Evolutionary conservation across 768 basidiomycete genomes (phyloP), one percentile per base, ranked within the genome.

Genomic region (Cubamyces lactineus): DNA sequence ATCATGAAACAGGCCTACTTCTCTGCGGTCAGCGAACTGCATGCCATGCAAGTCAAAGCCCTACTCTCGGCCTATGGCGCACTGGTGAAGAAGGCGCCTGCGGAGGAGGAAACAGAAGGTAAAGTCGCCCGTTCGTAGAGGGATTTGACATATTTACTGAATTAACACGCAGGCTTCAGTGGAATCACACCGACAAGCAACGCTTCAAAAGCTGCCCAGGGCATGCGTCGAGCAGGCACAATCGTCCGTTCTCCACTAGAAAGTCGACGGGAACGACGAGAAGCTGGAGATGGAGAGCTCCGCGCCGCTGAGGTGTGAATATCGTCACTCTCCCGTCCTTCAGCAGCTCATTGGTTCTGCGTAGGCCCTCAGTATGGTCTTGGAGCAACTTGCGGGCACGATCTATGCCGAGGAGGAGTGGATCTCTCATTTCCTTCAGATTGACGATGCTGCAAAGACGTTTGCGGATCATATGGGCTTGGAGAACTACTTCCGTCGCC

Each of bases 401-500:
- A 82, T 97, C n/a, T 86, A 89, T 62, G 83, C 82, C 12, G 96
- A 98, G 76, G 87, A 90, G 68, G 87, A 88, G 34, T 98, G 97
- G 75, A 86, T 97, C 63, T 84, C 88, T 9, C 91, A 95, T 68
- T 98, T 98, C 75, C 78, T 98, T 50, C 94, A 95, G 71, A 90
- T 97, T 71, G 93, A 94, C 64, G 91, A 96, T 63, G 84, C 86
- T 21, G 86, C 86, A 17, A 81, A 94, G 15, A 97, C 96, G 0
- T 98, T 94, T 73, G 96, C 96, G 15, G 96, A 98, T 75, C 94
- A 96, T 68, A 92, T 94, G 86, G 86, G 87, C 47, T 78, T 98
- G 61, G 96, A 98, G 71, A 93, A 86, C 62, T 98, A 97, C 75
- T 97, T 97, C 79, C 83, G 93, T 24, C 80, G 96, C 50, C 93